Conservation (phyloP, 1,284 basidiomycete genomes). For the Pulchroboletus neoregius region DNA sequence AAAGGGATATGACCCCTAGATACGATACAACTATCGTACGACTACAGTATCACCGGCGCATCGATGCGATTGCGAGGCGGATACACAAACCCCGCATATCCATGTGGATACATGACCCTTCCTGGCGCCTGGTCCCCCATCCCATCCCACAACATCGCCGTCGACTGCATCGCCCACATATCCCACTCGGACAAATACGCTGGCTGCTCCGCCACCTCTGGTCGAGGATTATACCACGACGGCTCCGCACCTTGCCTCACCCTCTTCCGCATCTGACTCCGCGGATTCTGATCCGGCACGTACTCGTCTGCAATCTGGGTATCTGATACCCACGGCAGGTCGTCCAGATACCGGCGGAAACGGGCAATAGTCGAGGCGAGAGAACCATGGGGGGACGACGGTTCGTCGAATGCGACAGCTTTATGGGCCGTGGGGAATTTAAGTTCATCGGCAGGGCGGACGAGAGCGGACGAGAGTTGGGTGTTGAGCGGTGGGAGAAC, state of each 20-base stretch:
- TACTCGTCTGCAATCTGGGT: slow-evolving; percentile 23
- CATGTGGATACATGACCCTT: not conserved
- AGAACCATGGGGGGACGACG: slow-evolving; percentile 6
- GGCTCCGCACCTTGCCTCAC: slow-evolving; percentile 18
- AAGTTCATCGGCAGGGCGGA: not conserved
- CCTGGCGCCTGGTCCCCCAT: not conserved
- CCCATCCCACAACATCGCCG: slow-evolving; percentile 13
- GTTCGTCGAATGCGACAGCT: not conserved
- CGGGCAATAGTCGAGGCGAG: slow-evolving; percentile 18
- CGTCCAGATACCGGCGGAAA: slow-evolving; percentile 18
- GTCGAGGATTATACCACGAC: slow-evolving; percentile 26
- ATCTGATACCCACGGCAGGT: slow-evolving; percentile 25
- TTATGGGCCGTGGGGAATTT: not conserved
- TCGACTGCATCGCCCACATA: slow-evolving; percentile 25
- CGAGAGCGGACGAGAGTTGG: not conserved
- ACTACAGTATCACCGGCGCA: not conserved
- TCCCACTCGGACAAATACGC: slow-evolving; percentile 25
- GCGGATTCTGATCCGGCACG: slow-evolving; percentile 17
- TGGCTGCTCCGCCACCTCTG: slow-evolving; percentile 5
- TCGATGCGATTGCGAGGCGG: slow-evolving; percentile 4
- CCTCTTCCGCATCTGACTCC: slow-evolving; percentile 16
- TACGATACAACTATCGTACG: no score
- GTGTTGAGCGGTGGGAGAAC: not conserved
- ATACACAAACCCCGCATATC: slow-evolving; percentile 6
- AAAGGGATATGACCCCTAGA: not conserved